Evolutionary conservation across 208 protist genomes (phyloP).

Genomic region (Crithidia brevicula): DNA sequence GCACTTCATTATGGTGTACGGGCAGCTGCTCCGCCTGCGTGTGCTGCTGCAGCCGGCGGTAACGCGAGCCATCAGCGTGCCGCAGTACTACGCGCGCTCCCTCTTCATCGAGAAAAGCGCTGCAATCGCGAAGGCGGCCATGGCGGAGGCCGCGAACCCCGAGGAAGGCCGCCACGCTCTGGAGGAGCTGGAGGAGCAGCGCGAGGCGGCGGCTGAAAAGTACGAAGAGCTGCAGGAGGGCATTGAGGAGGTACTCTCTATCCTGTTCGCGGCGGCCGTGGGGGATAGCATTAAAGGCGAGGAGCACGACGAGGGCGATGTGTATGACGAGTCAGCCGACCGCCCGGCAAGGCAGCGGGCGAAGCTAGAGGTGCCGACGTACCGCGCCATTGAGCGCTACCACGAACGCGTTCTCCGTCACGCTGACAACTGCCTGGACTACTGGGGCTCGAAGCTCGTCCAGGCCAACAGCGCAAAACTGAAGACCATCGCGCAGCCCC

Average conservation of each 20-base stretch:
- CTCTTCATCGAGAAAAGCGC: constrained; percentile 43
- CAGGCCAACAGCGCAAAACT: constrained; percentile 66
- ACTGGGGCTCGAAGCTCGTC: constrained; percentile 79
- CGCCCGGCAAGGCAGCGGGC: neutral
- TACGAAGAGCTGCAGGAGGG: constrained; percentile 41
- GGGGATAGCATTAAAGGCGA: neutral
- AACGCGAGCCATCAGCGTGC: constrained; percentile 57
- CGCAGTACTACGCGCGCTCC: constrained; percentile 80
- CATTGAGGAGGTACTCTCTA: constrained; percentile 26
- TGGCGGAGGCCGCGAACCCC: constrained; percentile 10
- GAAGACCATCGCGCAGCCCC: constrained; percentile 69
- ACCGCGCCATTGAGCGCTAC: constrained; percentile 29
- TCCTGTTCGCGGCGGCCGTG: constrained; percentile 29
- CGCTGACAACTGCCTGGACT: constrained; percentile 59
- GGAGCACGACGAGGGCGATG: neutral
- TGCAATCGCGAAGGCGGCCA: constrained; percentile 18
- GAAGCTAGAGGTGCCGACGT: constrained; percentile 21
- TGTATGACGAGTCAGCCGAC: neutral
- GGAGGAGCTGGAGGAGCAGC: constrained; percentile 27
- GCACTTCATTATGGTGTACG: constrained; percentile 76
- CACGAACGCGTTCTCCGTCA: constrained; percentile 51
- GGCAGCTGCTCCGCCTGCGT: constrained; percentile 73
- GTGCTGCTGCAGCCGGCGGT: constrained; percentile 78
- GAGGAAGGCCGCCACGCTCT: constrained; percentile 15
- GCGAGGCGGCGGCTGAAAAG: constrained; percentile 22